Evolutionary conservation across 2,329 filamentous ascomycete species (phyloP).

Genomic region (Phyllosticta citribraziliensis): DNA sequence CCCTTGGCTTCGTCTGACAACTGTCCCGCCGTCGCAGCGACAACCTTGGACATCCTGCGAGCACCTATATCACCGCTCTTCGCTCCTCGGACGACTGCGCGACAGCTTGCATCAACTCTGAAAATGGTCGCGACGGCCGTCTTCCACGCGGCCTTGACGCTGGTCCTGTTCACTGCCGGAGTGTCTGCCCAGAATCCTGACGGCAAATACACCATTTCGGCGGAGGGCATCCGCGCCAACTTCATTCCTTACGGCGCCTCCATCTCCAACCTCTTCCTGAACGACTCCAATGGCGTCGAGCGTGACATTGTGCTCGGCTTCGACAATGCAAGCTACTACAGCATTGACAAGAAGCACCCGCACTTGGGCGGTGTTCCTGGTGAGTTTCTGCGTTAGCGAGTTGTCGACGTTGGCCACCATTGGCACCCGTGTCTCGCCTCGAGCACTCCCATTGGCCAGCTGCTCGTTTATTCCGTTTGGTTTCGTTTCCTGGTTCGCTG

Average conservation of each 20-base stretch:
- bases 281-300: slow-evolving; percentile 56
- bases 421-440: neutral
- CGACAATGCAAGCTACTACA: slow-evolving; percentile 66
- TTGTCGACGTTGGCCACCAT: too few species aligned
- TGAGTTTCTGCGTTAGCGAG: slow-evolving; percentile 10
- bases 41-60: neutral
- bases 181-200: slow-evolving; percentile 21
- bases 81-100: neutral
- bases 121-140: neutral
- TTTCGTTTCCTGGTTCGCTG: neutral
- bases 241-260: slow-evolving; percentile 70
- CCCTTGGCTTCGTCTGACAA: neutral
- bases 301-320: slow-evolving; percentile 65
- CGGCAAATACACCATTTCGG: slow-evolving; percentile 61
- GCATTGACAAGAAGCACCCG: slow-evolving; percentile 52
- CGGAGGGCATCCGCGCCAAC: slow-evolving; percentile 54
- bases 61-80: neutral
- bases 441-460: neutral
- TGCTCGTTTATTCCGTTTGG: neutral
- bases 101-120: neutral
- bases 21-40: neutral
- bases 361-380: slow-evolving; percentile 66
- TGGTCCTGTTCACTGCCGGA: neutral
- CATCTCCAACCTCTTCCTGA: slow-evolving; percentile 61
- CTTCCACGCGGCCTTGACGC: neutral